Evolutionary conservation across 495 filamentous ascomycete genomes (phyloP).

Genomic region (Halenospora varia): DNA sequence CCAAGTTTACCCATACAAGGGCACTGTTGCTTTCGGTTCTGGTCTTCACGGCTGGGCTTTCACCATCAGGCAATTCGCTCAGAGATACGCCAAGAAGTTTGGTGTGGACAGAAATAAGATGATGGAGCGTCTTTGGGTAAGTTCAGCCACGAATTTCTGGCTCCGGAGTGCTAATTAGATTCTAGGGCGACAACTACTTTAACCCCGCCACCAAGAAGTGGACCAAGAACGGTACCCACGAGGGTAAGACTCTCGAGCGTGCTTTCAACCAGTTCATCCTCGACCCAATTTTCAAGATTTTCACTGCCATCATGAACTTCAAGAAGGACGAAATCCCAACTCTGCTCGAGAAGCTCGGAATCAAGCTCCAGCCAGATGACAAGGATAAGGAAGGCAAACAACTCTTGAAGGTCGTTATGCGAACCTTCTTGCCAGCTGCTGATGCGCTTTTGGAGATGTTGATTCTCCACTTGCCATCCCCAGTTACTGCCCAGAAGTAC

Average conservation of each 20-base stretch:
- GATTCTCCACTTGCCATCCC: conserved; percentile 97
- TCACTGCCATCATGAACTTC: conserved; percentile 92
- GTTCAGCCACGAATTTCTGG: conserved; percentile 19
- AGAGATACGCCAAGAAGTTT: conserved; percentile 98
- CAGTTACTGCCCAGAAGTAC: conserved; percentile 95
- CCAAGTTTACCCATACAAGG: conserved; percentile 94
- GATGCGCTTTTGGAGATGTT: conserved; percentile 99
- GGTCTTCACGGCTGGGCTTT: conserved; percentile 99
- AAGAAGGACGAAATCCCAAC: conserved; percentile 88
- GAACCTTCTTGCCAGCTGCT: conserved; percentile 95
- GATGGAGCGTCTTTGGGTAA: conserved; percentile 99
- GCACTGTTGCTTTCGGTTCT: conserved; percentile 98
- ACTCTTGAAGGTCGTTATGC: conserved; percentile 96
- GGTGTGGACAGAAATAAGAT: conserved; percentile 99
- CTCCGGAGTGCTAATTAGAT: conserved; percentile 33
- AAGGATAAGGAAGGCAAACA: conserved; percentile 93
- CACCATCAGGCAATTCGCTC: conserved; percentile 97
- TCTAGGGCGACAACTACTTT: conserved; percentile 94
- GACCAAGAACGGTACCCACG: conserved; percentile 76
- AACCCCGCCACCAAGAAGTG: conserved; percentile 99
- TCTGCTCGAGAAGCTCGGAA: conserved; percentile 86
- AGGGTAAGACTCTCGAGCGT: conserved; percentile 89
- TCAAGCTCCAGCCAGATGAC: conserved; percentile 83
- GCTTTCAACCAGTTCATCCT: conserved; percentile 98
- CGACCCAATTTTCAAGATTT: conserved; percentile 99